A percentile compares a stretch with the other conserved stretches of the same genome.
phyloP scores from a whole-genome alignment of 2,329 filamentous ascomycete species.

The Aspergillus sp. region DNA sequence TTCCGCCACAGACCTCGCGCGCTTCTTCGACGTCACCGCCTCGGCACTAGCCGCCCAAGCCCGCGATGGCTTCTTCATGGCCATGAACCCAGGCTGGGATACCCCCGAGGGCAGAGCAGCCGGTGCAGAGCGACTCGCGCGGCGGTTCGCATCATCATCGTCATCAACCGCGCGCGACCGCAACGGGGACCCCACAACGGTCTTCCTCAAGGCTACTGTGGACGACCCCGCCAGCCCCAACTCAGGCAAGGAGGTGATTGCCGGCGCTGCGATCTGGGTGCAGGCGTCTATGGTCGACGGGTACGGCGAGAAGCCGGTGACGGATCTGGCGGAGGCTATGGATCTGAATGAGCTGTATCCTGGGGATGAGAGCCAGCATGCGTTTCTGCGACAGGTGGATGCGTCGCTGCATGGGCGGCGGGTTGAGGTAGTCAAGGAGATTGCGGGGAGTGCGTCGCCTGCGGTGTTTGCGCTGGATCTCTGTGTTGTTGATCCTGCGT shows the following conservation, averaged over 20 bases:
- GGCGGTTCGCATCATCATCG: conserved; percentile 40
- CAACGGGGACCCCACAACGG: conserved; percentile 41
- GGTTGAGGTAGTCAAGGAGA: conserved; percentile 41
- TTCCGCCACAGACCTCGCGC: background rate
- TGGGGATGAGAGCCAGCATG: conserved; percentile 45
- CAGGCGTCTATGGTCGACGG: conserved; percentile 54
- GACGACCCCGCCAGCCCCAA: conserved; percentile 12
- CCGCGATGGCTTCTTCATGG: conserved; percentile 52
- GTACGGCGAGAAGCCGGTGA: conserved; percentile 43
- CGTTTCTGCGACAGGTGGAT: conserved; percentile 49
- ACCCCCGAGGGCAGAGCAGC: conserved; percentile 45
- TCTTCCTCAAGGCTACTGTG: conserved; percentile 57
- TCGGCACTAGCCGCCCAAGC: conserved; percentile 51
- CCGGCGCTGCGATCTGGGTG: conserved; percentile 56
- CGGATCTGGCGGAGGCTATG: conserved; percentile 7
- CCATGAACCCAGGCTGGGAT: conserved; percentile 57
- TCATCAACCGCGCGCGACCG: conserved; percentile 40
- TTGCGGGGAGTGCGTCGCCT: conserved; percentile 29
- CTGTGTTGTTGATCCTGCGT: conserved; percentile 55
- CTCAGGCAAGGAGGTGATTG: conserved; percentile 33
- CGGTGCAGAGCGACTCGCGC: conserved; percentile 39
- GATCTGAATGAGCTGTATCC: conserved; percentile 45
- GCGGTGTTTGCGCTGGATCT: conserved; percentile 52
- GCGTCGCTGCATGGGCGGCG: conserved; percentile 37
- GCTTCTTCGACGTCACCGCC: conserved; percentile 13